Evolutionary conservation across 345 rosid species (phyloP).

Genomic region (Rubroshorea leprosula): DNA sequence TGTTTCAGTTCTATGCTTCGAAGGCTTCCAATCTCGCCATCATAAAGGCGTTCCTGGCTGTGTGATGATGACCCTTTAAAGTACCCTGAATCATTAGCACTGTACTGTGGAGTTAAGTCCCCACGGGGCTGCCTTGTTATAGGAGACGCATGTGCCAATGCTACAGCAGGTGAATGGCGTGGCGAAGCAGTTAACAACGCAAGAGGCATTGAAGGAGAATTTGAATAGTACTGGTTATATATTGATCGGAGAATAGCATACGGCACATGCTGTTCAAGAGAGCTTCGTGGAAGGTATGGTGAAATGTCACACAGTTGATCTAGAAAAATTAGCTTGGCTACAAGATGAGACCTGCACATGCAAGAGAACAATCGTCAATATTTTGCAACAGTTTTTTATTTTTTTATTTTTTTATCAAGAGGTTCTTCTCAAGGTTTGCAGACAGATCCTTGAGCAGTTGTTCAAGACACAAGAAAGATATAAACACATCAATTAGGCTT

Average conservation of each 20-base stretch:
- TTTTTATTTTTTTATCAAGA: background rate
- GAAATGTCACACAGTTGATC: slow-evolving; percentile 96
- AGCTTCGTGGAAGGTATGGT: slow-evolving; percentile 82
- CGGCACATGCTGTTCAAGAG: slow-evolving; percentile 81
- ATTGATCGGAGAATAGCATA: slow-evolving; percentile 81
- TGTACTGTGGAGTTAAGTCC: slow-evolving; percentile 70
- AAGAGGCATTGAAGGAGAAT: slow-evolving; percentile 58
- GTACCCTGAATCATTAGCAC: slow-evolving; percentile 53
- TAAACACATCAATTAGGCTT: no score
- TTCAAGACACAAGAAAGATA: no score
- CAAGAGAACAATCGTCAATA: background rate
- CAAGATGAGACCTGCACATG: slow-evolving; percentile 74
- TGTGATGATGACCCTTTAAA: slow-evolving; percentile 80
- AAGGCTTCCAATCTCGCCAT: slow-evolving; percentile 41
- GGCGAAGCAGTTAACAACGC: slow-evolving; percentile 55
- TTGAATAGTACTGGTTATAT: slow-evolving; percentile 80
- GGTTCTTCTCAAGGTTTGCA: no score
- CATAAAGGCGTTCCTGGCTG: slow-evolving; percentile 52
- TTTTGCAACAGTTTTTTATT: slow-evolving; percentile 5
- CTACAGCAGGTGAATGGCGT: slow-evolving; percentile 65
- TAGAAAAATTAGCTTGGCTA: slow-evolving; percentile 86
- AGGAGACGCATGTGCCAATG: slow-evolving; percentile 70
- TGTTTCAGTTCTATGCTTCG: slow-evolving; percentile 40
- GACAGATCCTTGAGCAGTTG: no score
- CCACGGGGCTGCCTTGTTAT: slow-evolving; percentile 51